A percentile compares a stretch with the other conserved stretches of the same genome.
Conservation (phyloP, 305 asterid species). For the Ajuga reptans region DNA sequence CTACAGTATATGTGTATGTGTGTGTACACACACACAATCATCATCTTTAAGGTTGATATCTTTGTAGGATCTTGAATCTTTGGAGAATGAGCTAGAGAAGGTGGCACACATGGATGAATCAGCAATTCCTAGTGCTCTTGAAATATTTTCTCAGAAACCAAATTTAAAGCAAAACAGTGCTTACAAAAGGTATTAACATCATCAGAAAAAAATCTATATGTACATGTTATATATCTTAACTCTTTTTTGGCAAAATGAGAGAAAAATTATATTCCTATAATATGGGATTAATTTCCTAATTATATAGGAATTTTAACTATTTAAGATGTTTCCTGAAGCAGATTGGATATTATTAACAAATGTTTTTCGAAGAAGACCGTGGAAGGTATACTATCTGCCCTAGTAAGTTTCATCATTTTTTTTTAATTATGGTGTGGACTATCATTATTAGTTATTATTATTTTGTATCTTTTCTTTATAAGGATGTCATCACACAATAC, state of each 20-base stretch:
- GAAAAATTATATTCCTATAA: too few relatives aligned
- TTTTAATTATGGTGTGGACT: too few relatives aligned
- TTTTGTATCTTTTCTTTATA: too few relatives aligned
- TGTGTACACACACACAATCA: too few relatives aligned
- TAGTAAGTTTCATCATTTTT: conserved; percentile 12
- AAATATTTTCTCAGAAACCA: neutral
- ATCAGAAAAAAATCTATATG: too few relatives aligned
- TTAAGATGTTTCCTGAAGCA: neutral
- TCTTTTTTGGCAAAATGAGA: too few relatives aligned
- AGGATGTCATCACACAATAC: too few relatives aligned
- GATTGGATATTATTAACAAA: conserved; percentile 6
- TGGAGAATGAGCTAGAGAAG: neutral
- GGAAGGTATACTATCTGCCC: conserved; percentile 10
- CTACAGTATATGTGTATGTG: too few relatives aligned
- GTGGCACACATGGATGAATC: neutral
- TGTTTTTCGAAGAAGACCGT: conserved; percentile 10
- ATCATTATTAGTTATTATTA: too few relatives aligned
- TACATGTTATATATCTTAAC: too few relatives aligned
- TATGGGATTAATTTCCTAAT: too few relatives aligned
- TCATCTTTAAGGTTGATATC: neutral
- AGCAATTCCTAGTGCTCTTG: neutral
- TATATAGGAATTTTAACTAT: too few relatives aligned
- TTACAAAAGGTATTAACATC: neutral
- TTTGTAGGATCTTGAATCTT: neutral
- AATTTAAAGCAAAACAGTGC: neutral